Evolutionary conservation across 306 rosid species (phyloP), one percentile per base, ranked within the genome.

Genomic region (Vicia villosa): DNA sequence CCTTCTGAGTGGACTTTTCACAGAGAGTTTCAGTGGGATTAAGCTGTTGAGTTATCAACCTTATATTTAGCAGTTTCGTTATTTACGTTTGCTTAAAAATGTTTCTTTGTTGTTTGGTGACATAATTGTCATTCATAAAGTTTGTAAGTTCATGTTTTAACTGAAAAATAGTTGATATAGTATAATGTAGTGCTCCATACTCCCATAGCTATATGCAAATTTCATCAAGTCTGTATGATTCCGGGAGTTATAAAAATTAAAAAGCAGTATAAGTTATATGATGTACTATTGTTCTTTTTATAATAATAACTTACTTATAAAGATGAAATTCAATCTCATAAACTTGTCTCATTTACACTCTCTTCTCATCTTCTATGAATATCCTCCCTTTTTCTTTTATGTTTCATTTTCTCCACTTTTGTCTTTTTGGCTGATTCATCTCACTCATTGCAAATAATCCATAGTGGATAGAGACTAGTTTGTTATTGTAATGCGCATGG

Each of bases 1-100:
- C 85, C 93, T 20, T 89, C 97, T 5, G 88, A 89, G 76, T 91
- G 97, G 99, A 82, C 91, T 36, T 87, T 68, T 83, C 86, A 86
- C 63, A 69, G 93, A 81, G 91, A 91, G 66, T 46, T 68, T 75
- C 84, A 79, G 37, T 87, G 96, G 97, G 87, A 95, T 75, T 91
- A 91, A 57, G 13, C 45, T 68, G 55, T 34, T 45, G 11, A 10
- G n/a, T 32, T 34, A 70, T 68, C 63, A 45, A 26, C 61, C 60
- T 60, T 5, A 62, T 26, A 66, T 21, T 13, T 34, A 47, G 54
- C 40, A 64, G 41, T 59, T 42, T 65, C 13, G 8, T 51, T 36
- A 4, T 74, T 66, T 19, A 13, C 1, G 3, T 11, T 46, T 28
- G 50, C 51, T 51, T 49, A 61, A 66, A 68, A 66, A 60, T 51